Evolutionary conservation across 2,329 filamentous ascomycete genomes (phyloP).

Genomic region (Ampelomyces quisqualis): DNA sequence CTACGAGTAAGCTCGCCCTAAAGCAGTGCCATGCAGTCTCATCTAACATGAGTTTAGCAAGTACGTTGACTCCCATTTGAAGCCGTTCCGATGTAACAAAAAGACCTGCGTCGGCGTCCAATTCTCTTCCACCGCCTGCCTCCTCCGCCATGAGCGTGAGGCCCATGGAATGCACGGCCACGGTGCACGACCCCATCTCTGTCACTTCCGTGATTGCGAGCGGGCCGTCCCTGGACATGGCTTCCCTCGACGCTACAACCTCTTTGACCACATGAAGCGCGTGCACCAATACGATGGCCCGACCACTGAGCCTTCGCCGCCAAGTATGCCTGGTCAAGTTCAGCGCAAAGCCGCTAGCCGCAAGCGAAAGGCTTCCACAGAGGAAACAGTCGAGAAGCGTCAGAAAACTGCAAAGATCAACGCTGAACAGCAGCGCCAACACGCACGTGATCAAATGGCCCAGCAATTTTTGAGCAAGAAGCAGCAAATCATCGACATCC

Average conservation of each 20-base stretch:
- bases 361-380: constrained; percentile 40
- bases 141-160: constrained; percentile 92
- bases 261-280: constrained; percentile 94
- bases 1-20: constrained; percentile 93
- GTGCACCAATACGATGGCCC: constrained; percentile 67
- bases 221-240: constrained; percentile 79
- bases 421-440: constrained; percentile 39
- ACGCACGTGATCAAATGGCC: constrained; percentile 33
- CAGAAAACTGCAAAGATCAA: constrained; percentile 34
- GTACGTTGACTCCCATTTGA: constrained; percentile 93
- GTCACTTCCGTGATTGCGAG: constrained; percentile 84
- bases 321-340: constrained; percentile 23
- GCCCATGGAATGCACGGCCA: constrained; percentile 95
- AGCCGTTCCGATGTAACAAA: constrained; percentile 93
- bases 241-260: constrained; percentile 93
- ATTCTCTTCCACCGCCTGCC: constrained; percentile 93
- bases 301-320: constrained; percentile 36
- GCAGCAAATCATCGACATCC: constrained; percentile 37
- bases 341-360: constrained; percentile 31
- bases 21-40: too few species aligned
- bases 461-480: constrained; percentile 39
- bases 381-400: constrained; percentile 38
- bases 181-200: constrained; percentile 87
- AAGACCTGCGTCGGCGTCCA: constrained; percentile 78
- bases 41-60: constrained; percentile 64